Evolutionary conservation across 331 rosid genomes (phyloP).

Genomic region (Quercus tomentella): DNA sequence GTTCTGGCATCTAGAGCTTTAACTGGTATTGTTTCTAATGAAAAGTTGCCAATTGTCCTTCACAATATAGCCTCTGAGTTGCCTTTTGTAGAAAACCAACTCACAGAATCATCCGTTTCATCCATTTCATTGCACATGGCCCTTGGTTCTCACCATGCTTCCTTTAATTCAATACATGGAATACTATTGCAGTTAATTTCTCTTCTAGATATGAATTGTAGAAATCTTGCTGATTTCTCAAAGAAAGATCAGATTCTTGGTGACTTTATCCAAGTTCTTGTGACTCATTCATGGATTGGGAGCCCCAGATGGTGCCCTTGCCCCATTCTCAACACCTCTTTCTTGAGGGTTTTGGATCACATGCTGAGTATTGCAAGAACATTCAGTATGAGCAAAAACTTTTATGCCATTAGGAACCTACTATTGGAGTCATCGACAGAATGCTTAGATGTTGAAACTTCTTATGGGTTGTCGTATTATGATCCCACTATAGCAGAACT

Average conservation of each 20-base stretch:
- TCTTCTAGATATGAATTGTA: conserved; percentile 72
- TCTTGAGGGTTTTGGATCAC: conserved; percentile 66
- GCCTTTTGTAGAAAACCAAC: conserved; percentile 45
- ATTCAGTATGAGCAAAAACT: conserved; percentile 34
- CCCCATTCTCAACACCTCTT: conserved; percentile 70
- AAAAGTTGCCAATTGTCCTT: conserved; percentile 68
- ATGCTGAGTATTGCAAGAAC: conserved; percentile 74
- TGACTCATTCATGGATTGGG: conserved; percentile 59
- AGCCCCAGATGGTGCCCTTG: conserved; percentile 60
- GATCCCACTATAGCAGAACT: conserved; percentile 85
- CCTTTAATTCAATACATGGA: conserved; percentile 84
- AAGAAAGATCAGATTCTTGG: conserved; percentile 70
- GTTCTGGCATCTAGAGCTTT: conserved; percentile 95
- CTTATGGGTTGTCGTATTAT: conserved; percentile 40
- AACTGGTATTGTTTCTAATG: conserved; percentile 79
- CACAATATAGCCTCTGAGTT: conserved; percentile 70
- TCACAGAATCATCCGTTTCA: conserved; percentile 11
- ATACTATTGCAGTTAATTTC: conserved; percentile 74
- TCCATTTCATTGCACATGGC: conserved; percentile 17
- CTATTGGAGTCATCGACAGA: conserved; percentile 66
- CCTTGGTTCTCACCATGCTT: conserved; percentile 20
- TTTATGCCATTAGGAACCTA: conserved; percentile 41
- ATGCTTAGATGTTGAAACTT: conserved; percentile 65
- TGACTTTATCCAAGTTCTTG: conserved; percentile 58
- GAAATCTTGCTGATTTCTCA: conserved; percentile 68